Base-by-base conservation (phyloP, 208 protist genomes). In the Wallacemonas sp. region DNA sequence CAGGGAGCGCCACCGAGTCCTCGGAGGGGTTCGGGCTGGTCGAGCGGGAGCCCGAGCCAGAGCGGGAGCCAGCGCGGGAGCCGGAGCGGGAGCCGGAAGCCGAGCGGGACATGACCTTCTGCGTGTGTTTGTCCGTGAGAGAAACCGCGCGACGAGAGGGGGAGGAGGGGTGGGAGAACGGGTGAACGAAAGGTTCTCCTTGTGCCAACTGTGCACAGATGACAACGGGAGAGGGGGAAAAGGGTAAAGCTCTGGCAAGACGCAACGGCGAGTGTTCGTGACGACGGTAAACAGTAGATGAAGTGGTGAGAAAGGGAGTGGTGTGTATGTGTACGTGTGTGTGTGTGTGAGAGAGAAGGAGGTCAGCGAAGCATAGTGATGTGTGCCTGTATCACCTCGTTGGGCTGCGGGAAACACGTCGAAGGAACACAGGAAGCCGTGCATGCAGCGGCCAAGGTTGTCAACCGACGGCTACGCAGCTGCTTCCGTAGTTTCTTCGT, bases 401-500 rank as follows among this genome's bases (percentile, higher is more conserved):
- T n/a, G n/a, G n/a, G n/a, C n/a, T n/a, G n/a, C n/a, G n/a, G n/a
- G n/a, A n/a, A n/a, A n/a, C n/a, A n/a, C n/a, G n/a, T n/a, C n/a
- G n/a, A n/a, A n/a, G n/a, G n/a, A n/a, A n/a, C n/a, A n/a, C n/a
- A n/a, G n/a, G n/a, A n/a, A n/a, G n/a, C n/a, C n/a, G n/a, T n/a
- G n/a, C n/a, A n/a, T n/a, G n/a, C n/a, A n/a, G n/a, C n/a, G n/a
- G n/a, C n/a, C n/a, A n/a, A n/a, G n/a, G 10, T 15, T 53, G 22
- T 53, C 22, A 53, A 26, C 10, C 24, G 21, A 10, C 53, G 22
- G 13, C 24, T 17, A 59, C 17, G 53, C 60, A 22, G 46, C 24
- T 66, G 27, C 45, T 30, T 64, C 27, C 63, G 55, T 38, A 44
- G 66, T 50, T 27, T 61, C 32, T 57, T 37, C 21, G 52, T 63